Evolutionary conservation across 1,284 basidiomycete genomes (phyloP).

Genomic region (Ganoderma resinaceum): DNA sequence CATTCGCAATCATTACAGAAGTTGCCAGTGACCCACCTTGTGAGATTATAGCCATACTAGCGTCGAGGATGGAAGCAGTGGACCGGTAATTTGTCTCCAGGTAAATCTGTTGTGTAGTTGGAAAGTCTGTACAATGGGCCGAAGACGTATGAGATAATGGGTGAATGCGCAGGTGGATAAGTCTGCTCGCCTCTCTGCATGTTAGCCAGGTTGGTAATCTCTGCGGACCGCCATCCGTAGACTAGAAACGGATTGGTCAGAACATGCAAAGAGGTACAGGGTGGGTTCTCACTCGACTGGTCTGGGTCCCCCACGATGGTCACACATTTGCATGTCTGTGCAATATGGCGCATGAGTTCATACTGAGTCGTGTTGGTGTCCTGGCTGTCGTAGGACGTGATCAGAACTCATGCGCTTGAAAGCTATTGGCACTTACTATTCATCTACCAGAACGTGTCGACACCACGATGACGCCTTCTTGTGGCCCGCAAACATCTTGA

Average conservation of each 20-base stretch:
- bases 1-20: background rate
- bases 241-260: conserved; percentile 46
- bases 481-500: conserved; percentile 72
- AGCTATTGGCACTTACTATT: conserved; percentile 67
- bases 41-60: conserved; percentile 81
- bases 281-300: conserved; percentile 72
- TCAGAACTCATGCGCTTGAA: too few species aligned
- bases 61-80: conserved; percentile 78
- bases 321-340: conserved; percentile 60
- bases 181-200: conserved; percentile 69
- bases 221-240: conserved; percentile 91
- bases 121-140: conserved; percentile 61
- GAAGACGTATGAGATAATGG: background rate
- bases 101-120: conserved; percentile 69
- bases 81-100: conserved; percentile 92
- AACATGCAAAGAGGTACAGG: background rate
- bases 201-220: conserved; percentile 79
- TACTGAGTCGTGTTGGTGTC: conserved; percentile 92
- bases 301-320: conserved; percentile 94
- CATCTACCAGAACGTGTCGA: conserved; percentile 86
- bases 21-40: conserved; percentile 61
- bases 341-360: conserved; percentile 82
- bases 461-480: conserved; percentile 68
- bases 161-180: background rate
- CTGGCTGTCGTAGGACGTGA: conserved; percentile 56